These are phyloP conservation scores for Botrytis medusae DNA, from an alignment of 2,329 filamentous ascomycete species.

Conservation along the genomic window DNA sequence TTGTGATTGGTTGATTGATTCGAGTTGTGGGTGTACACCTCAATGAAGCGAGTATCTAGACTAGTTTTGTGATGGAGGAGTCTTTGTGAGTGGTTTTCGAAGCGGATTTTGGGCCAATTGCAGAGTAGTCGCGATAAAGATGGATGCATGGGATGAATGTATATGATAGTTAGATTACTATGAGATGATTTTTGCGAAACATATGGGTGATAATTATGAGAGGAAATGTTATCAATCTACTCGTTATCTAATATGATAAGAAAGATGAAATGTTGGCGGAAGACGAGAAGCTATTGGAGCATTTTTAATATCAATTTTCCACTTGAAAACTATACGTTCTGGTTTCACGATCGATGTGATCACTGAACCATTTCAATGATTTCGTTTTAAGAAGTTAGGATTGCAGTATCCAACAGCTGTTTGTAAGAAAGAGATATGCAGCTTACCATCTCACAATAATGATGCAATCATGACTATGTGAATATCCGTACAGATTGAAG, in stretches of 20 bases:
- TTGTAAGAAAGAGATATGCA: background rate
- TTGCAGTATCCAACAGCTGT: background rate
- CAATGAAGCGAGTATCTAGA: background rate
- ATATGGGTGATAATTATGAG: background rate
- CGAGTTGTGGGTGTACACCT: background rate
- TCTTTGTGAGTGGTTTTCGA: background rate
- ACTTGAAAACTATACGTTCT: background rate
- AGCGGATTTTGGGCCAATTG: background rate
- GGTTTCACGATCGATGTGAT: background rate
- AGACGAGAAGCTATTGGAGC: background rate
- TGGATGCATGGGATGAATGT: background rate
- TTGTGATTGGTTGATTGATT: background rate
- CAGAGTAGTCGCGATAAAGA: background rate
- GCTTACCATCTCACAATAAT: background rate
- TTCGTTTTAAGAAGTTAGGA: background rate
- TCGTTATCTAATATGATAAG: background rate
- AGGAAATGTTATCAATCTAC: background rate
- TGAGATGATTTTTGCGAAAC: background rate
- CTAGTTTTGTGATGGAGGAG: background rate
- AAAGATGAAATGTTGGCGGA: background rate
- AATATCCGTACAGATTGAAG: background rate
- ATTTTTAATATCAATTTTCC: background rate
- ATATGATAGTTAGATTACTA: background rate
- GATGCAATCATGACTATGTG: background rate
- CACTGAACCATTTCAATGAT: background rate